Evolutionary conservation across 78 protist species (phyloP).

Genomic region (Dictyostelium purpureum): DNA sequence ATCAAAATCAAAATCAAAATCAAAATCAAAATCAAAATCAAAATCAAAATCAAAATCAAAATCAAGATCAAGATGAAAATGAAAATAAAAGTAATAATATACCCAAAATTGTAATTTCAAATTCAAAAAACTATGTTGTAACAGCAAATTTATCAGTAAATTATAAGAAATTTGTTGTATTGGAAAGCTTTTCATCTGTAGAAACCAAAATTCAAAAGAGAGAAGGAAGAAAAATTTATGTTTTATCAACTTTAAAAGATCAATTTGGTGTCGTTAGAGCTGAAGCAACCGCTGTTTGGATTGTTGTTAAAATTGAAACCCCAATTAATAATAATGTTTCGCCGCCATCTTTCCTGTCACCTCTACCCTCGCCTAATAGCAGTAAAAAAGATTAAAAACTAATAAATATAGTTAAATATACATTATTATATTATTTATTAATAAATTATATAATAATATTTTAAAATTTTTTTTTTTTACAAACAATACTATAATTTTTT

Average conservation of each 20-base stretch:
- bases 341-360: not conserved
- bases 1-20: not conserved
- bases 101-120: not conserved
- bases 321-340: not conserved
- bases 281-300: constrained; percentile 68
- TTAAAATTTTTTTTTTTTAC: too few species aligned
- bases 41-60: not conserved
- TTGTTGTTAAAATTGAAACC: constrained; percentile 30
- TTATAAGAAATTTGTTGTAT: constrained; percentile 65
- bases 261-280: constrained; percentile 40
- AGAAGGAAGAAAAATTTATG: constrained; percentile 66
- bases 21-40: not conserved
- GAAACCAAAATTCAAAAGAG: constrained; percentile 47
- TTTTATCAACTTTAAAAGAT: constrained; percentile 25
- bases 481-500: too few species aligned
- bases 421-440: too few species aligned
- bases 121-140: constrained; percentile 48
- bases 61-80: not conserved
- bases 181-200: constrained; percentile 13
- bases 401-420: too few species aligned
- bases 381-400: too few species aligned
- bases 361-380: not conserved
- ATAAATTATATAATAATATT: too few species aligned
- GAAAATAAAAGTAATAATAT: not conserved
- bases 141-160: constrained; percentile 66